Percentiles rank a stretch among this genome's conserved stretches.
phyloP scores from a whole-genome alignment of 768 basidiomycete species.

The Galerina sulciceps region DNA sequence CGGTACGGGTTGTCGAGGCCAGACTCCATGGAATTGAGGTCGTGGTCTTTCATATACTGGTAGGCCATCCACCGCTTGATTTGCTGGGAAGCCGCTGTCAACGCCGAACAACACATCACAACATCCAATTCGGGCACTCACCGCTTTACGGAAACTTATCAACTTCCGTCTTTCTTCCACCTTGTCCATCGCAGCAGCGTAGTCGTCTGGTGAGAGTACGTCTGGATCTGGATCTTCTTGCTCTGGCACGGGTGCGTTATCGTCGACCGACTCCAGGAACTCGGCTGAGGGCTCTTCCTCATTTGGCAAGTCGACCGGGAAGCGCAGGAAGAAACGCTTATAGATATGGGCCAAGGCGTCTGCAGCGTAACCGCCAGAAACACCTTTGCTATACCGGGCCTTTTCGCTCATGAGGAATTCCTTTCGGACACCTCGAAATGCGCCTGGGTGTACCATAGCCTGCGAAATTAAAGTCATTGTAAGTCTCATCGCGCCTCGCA shows the following conservation, averaged over 20 bases:
- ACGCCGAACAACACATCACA: not conserved
- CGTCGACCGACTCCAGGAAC: not conserved
- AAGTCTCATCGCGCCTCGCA: too few species aligned
- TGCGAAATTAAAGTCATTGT: too few species aligned
- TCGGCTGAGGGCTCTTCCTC: not conserved
- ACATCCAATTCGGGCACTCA: too few species aligned
- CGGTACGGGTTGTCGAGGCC: not conserved
- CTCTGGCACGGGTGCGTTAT: too few species aligned
- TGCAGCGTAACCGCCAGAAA: not conserved
- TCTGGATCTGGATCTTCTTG: not conserved
- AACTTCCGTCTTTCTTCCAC: not conserved
- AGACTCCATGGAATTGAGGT: not conserved
- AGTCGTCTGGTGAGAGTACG: not conserved
- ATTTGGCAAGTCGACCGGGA: not conserved
- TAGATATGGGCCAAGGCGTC: not conserved
- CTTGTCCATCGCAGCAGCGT: not conserved
- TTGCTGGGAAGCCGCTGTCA: not conserved
- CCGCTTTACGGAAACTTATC: not conserved
- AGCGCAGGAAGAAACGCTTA: not conserved
- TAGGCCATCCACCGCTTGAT: not conserved
- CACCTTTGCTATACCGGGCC: not conserved
- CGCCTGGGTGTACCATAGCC: not conserved
- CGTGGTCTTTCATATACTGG: not conserved
- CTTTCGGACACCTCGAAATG: not conserved
- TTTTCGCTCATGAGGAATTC: constrained; percentile 1